Evolutionary conservation across 1,284 basidiomycete genomes (phyloP).

Genomic region (Tylopilus sp.): DNA sequence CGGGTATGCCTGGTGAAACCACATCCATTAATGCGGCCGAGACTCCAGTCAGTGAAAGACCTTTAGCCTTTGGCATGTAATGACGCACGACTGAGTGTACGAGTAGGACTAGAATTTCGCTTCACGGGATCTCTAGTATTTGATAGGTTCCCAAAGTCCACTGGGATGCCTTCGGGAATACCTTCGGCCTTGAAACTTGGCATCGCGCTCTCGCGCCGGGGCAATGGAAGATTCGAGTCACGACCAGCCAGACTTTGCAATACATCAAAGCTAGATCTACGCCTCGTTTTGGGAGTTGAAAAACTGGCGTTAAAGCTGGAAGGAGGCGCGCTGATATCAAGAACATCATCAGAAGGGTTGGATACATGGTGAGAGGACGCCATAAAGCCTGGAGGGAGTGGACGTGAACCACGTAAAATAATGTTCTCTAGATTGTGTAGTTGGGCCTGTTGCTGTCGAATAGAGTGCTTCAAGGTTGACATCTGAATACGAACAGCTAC

Average conservation of each 20-base stretch:
- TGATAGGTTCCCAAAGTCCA: constrained; percentile 43
- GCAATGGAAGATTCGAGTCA: constrained; percentile 67
- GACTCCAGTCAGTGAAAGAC: constrained; percentile 26
- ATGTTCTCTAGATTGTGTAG: constrained; percentile 60
- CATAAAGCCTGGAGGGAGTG: constrained; percentile 45
- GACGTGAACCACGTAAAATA: constrained; percentile 58
- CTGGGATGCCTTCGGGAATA: constrained; percentile 68
- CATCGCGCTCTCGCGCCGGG: constrained; percentile 44
- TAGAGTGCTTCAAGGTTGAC: constrained; percentile 69
- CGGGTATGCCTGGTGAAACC: constrained; percentile 62
- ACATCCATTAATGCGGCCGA: constrained; percentile 23
- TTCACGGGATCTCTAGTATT: constrained; percentile 42
- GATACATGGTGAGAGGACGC: constrained; percentile 29
- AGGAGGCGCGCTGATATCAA: constrained; percentile 37
- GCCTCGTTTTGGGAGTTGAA: constrained; percentile 44
- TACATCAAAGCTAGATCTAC: constrained; percentile 67
- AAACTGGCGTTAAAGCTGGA: constrained; percentile 33
- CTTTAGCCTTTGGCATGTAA: constrained; percentile 25
- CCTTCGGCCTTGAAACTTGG: constrained; percentile 27
- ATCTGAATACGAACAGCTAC: constrained; percentile 69
- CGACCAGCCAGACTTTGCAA: constrained; percentile 64
- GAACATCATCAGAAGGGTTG: constrained; percentile 35
- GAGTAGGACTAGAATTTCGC: constrained; percentile 64
- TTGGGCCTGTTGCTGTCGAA: constrained; percentile 72
- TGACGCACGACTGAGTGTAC: constrained; percentile 71